Percentiles rank a stretch among this genome's conserved stretches.
Evolutionary conservation across 306 rosid species (phyloP).

Genomic region (Dalbergia oliveri): DNA sequence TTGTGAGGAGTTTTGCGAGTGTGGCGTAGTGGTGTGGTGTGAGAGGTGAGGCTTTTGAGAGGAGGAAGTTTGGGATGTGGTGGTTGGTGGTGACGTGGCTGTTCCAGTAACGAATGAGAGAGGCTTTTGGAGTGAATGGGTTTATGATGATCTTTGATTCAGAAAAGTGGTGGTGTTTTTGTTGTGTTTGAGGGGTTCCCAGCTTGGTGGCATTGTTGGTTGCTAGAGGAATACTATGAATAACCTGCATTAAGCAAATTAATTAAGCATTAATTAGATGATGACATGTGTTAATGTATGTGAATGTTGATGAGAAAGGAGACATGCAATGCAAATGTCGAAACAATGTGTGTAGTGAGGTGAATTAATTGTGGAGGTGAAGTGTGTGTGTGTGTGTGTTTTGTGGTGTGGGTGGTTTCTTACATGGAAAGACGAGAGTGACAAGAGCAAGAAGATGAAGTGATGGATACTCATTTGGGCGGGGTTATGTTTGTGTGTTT

Average conservation of each 20-base stretch:
- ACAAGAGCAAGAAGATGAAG: constrained; percentile 55
- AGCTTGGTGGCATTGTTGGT: background rate
- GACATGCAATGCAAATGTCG: constrained; percentile 1
- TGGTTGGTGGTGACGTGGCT: constrained; percentile 55
- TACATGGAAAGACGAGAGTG: constrained; percentile 67
- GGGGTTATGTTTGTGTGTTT: background rate
- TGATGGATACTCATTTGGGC: constrained; percentile 48
- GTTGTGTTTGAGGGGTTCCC: background rate
- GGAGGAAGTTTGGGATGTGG: constrained; percentile 63
- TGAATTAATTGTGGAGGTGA: no score
- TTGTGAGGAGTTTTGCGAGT: constrained; percentile 51
- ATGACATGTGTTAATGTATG: no score
- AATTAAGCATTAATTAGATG: background rate
- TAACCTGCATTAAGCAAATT: constrained; percentile 49
- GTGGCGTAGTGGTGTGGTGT: constrained; percentile 60
- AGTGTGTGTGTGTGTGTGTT: no score
- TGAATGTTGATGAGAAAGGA: no score
- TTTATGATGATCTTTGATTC: constrained; percentile 34
- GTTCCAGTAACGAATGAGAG: constrained; percentile 80
- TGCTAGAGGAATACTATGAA: constrained; percentile 38
- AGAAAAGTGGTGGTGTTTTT: background rate
- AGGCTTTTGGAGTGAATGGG: constrained; percentile 84
- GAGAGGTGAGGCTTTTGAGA: constrained; percentile 83
- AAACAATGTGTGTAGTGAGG: background rate
- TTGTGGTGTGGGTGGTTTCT: constrained; percentile 29